Percentiles rank a stretch among this genome's conserved stretches.
Conservation (phyloP, 805 yeast species). For the Osmozyma mogii region DNA sequence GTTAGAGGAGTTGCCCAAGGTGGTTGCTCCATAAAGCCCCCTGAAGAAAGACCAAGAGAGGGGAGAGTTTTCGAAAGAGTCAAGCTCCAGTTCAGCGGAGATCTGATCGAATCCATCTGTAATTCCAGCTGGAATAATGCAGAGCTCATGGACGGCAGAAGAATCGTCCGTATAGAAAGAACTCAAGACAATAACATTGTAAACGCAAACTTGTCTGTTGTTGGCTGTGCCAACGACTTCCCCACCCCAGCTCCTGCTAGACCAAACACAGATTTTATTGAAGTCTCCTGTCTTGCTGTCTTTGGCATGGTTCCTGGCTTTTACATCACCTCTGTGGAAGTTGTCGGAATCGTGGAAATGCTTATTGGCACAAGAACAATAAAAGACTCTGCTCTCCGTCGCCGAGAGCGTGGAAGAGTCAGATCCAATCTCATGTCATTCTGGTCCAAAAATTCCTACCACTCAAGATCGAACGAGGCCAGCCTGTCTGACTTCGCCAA, state of each 20-base stretch:
- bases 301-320: constrained; percentile 24
- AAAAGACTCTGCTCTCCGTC: constrained; percentile 39
- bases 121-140: constrained; percentile 40
- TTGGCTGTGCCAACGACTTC: constrained; percentile 44
- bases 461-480: constrained; percentile 35
- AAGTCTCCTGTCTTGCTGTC: constrained; percentile 48
- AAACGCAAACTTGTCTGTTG: constrained; percentile 41
- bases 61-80: constrained; percentile 36
- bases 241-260: constrained; percentile 33
- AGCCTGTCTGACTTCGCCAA: constrained; percentile 50
- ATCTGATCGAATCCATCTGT: constrained; percentile 41
- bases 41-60: constrained; percentile 27
- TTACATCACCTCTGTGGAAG: constrained; percentile 62
- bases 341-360: constrained; percentile 55
- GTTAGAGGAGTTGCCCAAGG: constrained; percentile 54
- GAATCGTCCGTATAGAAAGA: constrained; percentile 53
- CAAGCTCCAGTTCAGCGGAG: constrained; percentile 37
- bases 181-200: constrained; percentile 41
- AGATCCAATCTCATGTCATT: constrained; percentile 60
- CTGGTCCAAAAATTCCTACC: constrained; percentile 55
- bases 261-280: constrained; percentile 42
- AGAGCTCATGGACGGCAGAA: constrained; percentile 43
- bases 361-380: constrained; percentile 43
- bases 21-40: constrained; percentile 49
- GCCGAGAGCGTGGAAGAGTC: constrained; percentile 60